Base-by-base conservation (phyloP, 1,139 yeast genomes). In the Debaryomycetaceae sp. region DNA sequence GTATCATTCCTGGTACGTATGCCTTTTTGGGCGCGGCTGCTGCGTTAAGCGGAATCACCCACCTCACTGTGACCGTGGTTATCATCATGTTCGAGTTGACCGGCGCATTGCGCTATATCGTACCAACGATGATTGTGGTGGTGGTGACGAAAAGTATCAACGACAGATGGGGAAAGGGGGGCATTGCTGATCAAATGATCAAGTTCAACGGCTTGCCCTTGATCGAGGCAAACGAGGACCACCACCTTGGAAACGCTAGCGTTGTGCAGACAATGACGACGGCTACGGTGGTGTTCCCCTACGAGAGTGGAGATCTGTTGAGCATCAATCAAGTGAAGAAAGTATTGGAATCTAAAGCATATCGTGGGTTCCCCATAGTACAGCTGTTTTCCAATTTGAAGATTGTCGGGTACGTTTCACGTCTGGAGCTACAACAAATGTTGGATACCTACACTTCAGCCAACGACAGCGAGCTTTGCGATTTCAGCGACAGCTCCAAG, bases 11-110 rank as follows among this genome's bases (percentile, higher is more conserved):
- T 0, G 97, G 96, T 1, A 86, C 94, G 0, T 91, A 89, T 55
- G 95, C 98, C 0, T 81, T 93, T 38, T 71, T 93, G n/a, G 99
- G 98, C 2, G 97, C 98, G 0, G 97, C 94, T 1, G 93, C 97
- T 2, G 88, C 96, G 0, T 65, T 93, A 29, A 81, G 95, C 51
- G 98, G 98, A 3, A 86, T 88, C 14, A 91, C 98, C 1, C 85
- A 91, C 44, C 62, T 93, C 41, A 88, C 96, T 0, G 83, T 91
- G 3, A 81, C 97, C 0, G 95, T 91, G 8, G 98, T 88, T 1
- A 91, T 93, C 6, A 83, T 93, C 27, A 83, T 93, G 91, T 88
- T 91, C 59, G 99, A 93, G 55, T 65, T 91, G 32, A 91, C 97
- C 0, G 97, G 97, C 15, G 97, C 96, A 2, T 65, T 88, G 31